Percentiles rank a stretch among this genome's conserved stretches.
These are phyloP conservation scores for Heritiera fomes DNA, from an alignment of 345 rosid genomes.

Conservation along the genomic window DNA sequence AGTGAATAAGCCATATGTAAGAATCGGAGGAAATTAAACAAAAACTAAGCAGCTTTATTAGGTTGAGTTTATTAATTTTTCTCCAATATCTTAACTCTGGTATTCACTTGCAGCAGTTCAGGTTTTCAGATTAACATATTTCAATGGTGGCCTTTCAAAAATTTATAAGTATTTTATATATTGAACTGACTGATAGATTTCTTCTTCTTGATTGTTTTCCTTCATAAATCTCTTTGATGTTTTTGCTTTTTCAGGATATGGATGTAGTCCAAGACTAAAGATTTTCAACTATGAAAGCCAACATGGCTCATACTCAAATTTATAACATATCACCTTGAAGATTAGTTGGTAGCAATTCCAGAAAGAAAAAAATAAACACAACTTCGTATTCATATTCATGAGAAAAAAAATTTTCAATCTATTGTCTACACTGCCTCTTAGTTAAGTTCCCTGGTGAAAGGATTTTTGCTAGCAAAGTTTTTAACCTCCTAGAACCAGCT, in stretches of 20 bases:
- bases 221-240: not conserved
- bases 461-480: constrained; percentile 55
- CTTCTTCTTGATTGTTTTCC: not conserved
- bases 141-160: not conserved
- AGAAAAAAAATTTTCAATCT: not conserved
- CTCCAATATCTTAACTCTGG: not conserved
- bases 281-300: no score
- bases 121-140: not conserved
- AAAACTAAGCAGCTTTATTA: not conserved
- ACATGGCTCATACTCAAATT: not conserved
- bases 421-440: constrained; percentile 66
- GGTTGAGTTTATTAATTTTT: not conserved
- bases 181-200: no score
- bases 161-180: no score
- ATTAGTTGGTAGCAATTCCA: not conserved
- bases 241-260: not conserved
- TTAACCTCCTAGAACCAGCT: constrained; percentile 71
- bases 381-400: not conserved
- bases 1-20: not conserved
- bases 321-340: not conserved
- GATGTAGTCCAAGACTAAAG: not conserved
- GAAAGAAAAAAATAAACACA: not conserved
- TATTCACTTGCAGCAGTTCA: not conserved
- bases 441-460: constrained; percentile 48
- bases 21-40: not conserved